phyloP scores from a whole-genome alignment of 208 protist species.

The Trypanosoma scelopori region DNA sequence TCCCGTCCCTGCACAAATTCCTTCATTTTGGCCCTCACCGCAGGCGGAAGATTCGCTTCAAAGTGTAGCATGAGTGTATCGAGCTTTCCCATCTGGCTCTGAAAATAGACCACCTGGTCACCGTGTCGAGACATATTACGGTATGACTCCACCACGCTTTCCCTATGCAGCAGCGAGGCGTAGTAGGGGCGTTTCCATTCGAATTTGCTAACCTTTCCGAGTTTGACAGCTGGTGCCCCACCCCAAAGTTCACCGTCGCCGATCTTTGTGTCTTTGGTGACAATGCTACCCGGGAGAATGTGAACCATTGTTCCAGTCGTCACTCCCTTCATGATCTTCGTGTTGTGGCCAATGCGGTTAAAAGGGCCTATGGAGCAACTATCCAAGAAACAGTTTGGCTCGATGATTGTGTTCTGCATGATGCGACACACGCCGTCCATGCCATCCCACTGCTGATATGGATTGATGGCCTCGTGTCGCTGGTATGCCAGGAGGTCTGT shows the following conservation, averaged over 20 bases:
- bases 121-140: constrained; percentile 87
- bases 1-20: constrained; percentile 84
- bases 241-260: constrained; percentile 86
- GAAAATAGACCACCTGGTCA: constrained; percentile 83
- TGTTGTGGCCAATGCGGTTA: constrained; percentile 87
- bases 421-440: constrained; percentile 80
- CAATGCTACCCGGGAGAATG: constrained; percentile 85
- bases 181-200: constrained; percentile 87
- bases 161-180: constrained; percentile 68
- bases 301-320: constrained; percentile 89
- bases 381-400: constrained; percentile 87
- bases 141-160: constrained; percentile 76
- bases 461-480: constrained; percentile 82
- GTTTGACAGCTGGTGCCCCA: constrained; percentile 75
- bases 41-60: constrained; percentile 68
- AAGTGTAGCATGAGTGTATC: constrained; percentile 80
- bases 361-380: constrained; percentile 87
- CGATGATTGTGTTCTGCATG: constrained; percentile 84
- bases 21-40: constrained; percentile 69
- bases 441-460: constrained; percentile 89
- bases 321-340: constrained; percentile 89
- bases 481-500: constrained; percentile 82
- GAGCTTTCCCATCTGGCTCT: constrained; percentile 76
- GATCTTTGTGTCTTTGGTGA: constrained; percentile 81
- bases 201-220: constrained; percentile 87